Conservation (phyloP, 1,139 yeast species). For the Pichia sp. region DNA sequence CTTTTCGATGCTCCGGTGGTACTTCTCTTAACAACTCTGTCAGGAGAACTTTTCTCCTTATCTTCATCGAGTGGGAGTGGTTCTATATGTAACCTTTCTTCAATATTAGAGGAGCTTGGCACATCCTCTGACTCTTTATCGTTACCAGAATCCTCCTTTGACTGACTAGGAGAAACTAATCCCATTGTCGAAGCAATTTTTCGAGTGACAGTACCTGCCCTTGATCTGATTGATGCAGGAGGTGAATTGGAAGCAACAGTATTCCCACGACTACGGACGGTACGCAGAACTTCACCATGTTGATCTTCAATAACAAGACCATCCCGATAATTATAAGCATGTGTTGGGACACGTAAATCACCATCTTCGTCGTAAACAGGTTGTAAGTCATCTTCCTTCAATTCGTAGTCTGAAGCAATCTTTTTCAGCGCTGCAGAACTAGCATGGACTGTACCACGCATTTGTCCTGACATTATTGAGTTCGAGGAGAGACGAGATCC, state of each 20-base stretch:
- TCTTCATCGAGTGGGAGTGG: background rate
- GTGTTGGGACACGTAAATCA: conserved; percentile 33
- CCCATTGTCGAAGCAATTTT: conserved; percentile 15
- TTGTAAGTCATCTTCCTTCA: conserved; percentile 22
- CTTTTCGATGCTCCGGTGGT: conserved; percentile 7
- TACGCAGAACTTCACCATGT: conserved; percentile 65
- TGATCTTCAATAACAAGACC: conserved; percentile 72
- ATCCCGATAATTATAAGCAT: conserved; percentile 72
- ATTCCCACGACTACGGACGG: conserved; percentile 19
- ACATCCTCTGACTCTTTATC: background rate
- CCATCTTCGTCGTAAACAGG: conserved; percentile 28
- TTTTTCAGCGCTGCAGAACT: conserved; percentile 16
- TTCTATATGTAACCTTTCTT: background rate
- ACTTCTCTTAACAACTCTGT: conserved; percentile 1
- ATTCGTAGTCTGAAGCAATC: conserved; percentile 17
- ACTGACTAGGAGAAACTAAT: conserved; percentile 1
- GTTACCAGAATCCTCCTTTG: background rate
- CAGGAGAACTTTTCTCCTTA: background rate
- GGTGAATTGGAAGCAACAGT: conserved; percentile 10
- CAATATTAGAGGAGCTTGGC: background rate
- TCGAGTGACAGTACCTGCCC: conserved; percentile 12
- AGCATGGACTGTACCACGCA: conserved; percentile 17
- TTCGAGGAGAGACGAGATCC: conserved; percentile 1
- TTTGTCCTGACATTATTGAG: background rate
- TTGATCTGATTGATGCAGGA: conserved; percentile 7